Evolutionary conservation across 164 flowering plant genomes (phyloP).

Genomic region (Vitis amurensis): DNA sequence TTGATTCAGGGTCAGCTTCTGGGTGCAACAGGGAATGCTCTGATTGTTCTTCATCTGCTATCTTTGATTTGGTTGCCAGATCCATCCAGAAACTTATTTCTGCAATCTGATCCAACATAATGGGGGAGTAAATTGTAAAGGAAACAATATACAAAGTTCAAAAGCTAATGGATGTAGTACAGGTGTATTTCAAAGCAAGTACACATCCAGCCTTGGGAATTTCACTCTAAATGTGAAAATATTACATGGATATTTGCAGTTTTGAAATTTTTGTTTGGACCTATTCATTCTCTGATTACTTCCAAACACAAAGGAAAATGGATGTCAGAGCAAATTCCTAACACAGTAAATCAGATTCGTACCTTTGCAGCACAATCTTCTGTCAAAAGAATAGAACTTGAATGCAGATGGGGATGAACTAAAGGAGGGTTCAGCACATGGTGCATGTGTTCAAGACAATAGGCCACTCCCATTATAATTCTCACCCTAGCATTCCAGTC

Average conservation of each 20-base stretch:
- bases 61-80: slow-evolving; percentile 27
- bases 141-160: not conserved
- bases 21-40: slow-evolving; percentile 41
- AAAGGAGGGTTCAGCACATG: slow-evolving; percentile 74
- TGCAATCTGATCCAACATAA: slow-evolving; percentile 44
- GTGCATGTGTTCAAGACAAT: slow-evolving; percentile 92
- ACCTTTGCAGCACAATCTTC: slow-evolving; percentile 99
- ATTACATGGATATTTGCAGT: too few relatives aligned
- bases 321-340: too few relatives aligned
- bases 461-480: slow-evolving; percentile 84
- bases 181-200: not conserved
- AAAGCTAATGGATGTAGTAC: not conserved
- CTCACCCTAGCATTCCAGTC: slow-evolving; percentile 89
- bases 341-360: not conserved
- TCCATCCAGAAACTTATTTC: slow-evolving; percentile 51
- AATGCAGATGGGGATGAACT: slow-evolving; percentile 47
- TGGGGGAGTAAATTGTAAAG: not conserved
- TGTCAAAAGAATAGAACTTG: slow-evolving; percentile 54
- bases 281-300: too few relatives aligned
- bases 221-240: too few relatives aligned
- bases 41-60: slow-evolving; percentile 27
- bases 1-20: slow-evolving; percentile 50
- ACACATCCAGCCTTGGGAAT: too few relatives aligned
- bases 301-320: too few relatives aligned
- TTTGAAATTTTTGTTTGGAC: too few relatives aligned